Evolutionary conservation across 2,329 filamentous ascomycete genomes (phyloP), one percentile per base, ranked within the genome.

Genomic region (Colletotrichum sp.): DNA sequence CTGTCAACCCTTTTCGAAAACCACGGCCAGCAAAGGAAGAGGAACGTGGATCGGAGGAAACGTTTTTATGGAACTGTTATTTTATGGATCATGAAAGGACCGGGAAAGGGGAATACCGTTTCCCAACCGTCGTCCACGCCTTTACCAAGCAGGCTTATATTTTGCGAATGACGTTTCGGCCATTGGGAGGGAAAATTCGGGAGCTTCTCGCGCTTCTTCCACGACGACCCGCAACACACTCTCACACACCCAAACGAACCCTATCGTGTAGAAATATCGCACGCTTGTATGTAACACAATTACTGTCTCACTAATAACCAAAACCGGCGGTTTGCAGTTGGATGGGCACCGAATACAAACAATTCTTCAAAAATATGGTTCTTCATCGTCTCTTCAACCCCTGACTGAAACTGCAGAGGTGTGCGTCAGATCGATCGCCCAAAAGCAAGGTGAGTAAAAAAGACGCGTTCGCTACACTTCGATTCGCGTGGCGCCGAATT

Each of bases 261-360:
- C 65, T 56, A 67, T 56, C 74, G 66, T 76, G 71, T 76, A 76
- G 71, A 76, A 75, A 76, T 61, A 36, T 70, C 60, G 58, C 70
- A 75, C 74, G 66, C 71, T 71, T 76, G 74, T 76, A 76, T 75
- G 71, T 76, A 76, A 32, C 70, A 75, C 65, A 62, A 56, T 48
- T 62, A 76, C 72, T 76, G 71, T 76, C 71, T 74, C 71, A 75
- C 71, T 76, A 76, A 76, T 76, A 66, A 75, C 52, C 66, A 76
- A 43, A 76, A 76, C 60, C 66, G 66, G 66, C 65, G 66, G 71
- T 70, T 75, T 66, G 60, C 71, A 76, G 71, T 76, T 75, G 74
- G 74, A 75, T 75, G 66, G 61, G 70, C 34, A 61, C 65, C 70
- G 66, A 73, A 36, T 30, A 72, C 68, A 65, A 26, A 55, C 16